A percentile compares a stretch with the other conserved stretches of the same genome.
Conservation (phyloP, 1,284 basidiomycete genomes). For the Blastosporella zonata region DNA sequence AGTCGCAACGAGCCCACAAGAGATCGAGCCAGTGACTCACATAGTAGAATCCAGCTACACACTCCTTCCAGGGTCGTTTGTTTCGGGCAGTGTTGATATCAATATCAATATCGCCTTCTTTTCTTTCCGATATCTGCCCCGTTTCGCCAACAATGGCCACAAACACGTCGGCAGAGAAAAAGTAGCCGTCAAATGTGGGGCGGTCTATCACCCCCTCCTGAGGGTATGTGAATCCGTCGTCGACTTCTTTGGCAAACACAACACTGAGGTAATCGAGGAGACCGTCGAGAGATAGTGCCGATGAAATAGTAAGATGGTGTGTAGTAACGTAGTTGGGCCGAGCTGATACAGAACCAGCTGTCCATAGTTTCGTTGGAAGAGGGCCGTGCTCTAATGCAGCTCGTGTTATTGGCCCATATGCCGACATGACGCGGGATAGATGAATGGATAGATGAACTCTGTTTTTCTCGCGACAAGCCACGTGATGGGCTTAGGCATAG, state of each 20-base stretch:
- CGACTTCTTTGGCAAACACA: conserved; percentile 73
- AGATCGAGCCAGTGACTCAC: conserved; percentile 41
- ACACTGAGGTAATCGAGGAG: conserved; percentile 61
- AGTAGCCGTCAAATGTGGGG: conserved; percentile 67
- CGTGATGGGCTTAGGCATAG: too few relatives aligned
- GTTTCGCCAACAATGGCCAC: conserved; percentile 55
- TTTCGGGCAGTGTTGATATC: conserved; percentile 43
- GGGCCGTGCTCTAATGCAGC: conserved; percentile 1
- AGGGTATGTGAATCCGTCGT: conserved; percentile 79
- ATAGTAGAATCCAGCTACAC: conserved; percentile 81
- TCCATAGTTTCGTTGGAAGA: conserved; percentile 30
- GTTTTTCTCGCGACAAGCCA: too few relatives aligned
- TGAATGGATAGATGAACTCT: too few relatives aligned
- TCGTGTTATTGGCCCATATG: conserved; percentile 21
- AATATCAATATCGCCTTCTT: conserved; percentile 24
- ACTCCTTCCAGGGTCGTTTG: conserved; percentile 62
- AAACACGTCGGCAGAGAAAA: conserved; percentile 74
- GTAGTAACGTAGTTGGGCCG: conserved; percentile 40
- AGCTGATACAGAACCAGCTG: conserved; percentile 4
- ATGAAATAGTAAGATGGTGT: conserved; percentile 60
- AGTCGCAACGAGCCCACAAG: conserved; percentile 6
- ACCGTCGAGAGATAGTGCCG: conserved; percentile 41
- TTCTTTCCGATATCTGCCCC: conserved; percentile 16
- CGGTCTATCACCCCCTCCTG: conserved; percentile 63
- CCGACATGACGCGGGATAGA: conserved; percentile 18